Evolutionary conservation across 495 filamentous ascomycete genomes (phyloP).

Genomic region (Halenospora varia): DNA sequence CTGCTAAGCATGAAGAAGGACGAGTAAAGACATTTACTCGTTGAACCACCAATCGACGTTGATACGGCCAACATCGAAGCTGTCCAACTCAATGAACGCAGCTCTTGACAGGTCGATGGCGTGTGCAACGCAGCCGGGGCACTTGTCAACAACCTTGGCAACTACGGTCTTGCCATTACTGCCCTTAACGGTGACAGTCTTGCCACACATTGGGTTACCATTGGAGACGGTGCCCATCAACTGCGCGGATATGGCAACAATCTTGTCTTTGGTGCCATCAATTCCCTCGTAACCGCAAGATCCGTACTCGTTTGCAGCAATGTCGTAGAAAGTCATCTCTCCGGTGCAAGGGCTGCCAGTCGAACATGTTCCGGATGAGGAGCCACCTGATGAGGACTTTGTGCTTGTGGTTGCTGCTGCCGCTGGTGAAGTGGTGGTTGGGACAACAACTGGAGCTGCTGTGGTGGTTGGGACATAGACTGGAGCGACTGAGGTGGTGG

Average conservation of each 20-base stretch:
- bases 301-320: constrained; percentile 13
- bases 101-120: constrained; percentile 44
- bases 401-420: neutral
- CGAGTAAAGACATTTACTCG: constrained; percentile 1
- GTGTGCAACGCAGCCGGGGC: constrained; percentile 55
- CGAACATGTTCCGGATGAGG: constrained; percentile 5
- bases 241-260: constrained; percentile 21
- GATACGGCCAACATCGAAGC: constrained; percentile 10
- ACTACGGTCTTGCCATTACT: constrained; percentile 47
- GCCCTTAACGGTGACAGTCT: constrained; percentile 54
- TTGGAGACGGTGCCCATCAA: constrained; percentile 51
- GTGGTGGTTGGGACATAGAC: constrained; percentile 22
- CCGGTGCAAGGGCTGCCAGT: constrained; percentile 21
- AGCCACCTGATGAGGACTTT: constrained; percentile 2
- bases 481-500: constrained; percentile 17
- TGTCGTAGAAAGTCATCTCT: constrained; percentile 24
- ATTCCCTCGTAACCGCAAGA: constrained; percentile 19
- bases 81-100: constrained; percentile 35
- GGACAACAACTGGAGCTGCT: neutral
- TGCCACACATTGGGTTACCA: constrained; percentile 61
- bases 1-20: constrained; percentile 15
- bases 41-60: constrained; percentile 24
- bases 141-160: constrained; percentile 68
- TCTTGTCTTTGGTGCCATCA: constrained; percentile 16
- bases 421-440: constrained; percentile 4